Evolutionary conservation across 2,329 filamentous ascomycete species (phyloP), one percentile per base, ranked within the genome.

Genomic region (Botryotinia convoluta): DNA sequence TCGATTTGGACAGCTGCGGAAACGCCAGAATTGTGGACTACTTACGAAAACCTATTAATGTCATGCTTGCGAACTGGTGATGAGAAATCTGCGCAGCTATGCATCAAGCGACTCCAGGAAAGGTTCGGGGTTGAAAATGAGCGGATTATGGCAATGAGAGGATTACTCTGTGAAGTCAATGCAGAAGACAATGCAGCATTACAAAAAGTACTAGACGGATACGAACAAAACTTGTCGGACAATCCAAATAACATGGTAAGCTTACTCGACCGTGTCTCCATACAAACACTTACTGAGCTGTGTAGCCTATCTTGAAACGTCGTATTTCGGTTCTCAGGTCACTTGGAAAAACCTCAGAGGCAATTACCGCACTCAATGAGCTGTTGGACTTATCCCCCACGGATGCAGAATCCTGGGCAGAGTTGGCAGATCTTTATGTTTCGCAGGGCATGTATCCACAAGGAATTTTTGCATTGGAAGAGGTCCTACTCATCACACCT

Each of bases 401-500:
- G 2, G 96, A 99, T 84, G 91, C 92, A 9, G 96, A 99, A 84
- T 91, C 93, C 16, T 99, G 96, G 96, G 89, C 93, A 70, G 96
- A 99, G 84, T 86, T 98, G 77, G 90, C 93, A 71, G 94, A 97
- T 81, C 84, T 98, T 75, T 98, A 99, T 83, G 86, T 94, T 44
- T 87, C 87, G 32, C 92, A 95, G 80, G 93, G 92, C 0, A 83
- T 95, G 78, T 94, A 92, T 80, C 84, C 90, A 22, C 95, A 98
- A 82, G 93, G 94, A 57, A 90, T 97, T 69, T 97, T 92, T 82
- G 92, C 94, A 74, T 84, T 97, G 62, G 96, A 99, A 82, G 96
- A 99, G 82, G 94, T 97, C 32, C 83, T 99, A 62, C 85, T 98
- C 69, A 86, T 97, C 73, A 89, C 90, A 71, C 95, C 96, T 6